Conservation (phyloP, 2,329 filamentous ascomycete species). For the Talaromyces sp. region DNA sequence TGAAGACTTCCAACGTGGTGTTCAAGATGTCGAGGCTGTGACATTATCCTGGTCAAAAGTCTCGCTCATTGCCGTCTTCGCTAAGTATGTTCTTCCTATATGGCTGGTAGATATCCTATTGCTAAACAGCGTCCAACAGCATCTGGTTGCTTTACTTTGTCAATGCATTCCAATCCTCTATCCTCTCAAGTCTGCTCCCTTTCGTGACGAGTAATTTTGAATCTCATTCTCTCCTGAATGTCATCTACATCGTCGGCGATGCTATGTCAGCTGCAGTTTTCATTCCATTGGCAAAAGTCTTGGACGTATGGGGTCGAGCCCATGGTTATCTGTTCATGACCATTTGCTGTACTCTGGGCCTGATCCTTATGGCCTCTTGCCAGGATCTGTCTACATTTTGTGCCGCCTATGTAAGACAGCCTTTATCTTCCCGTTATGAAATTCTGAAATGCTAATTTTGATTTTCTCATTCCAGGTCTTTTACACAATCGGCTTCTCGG, state of each 20-base stretch:
- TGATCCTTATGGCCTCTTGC: conserved; percentile 61
- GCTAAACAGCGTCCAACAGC: conserved; percentile 19
- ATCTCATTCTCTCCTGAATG: conserved; percentile 51
- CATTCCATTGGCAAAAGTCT: conserved; percentile 58
- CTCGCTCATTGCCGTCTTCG: conserved; percentile 43
- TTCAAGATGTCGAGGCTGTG: conserved; percentile 24
- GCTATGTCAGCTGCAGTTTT: conserved; percentile 55
- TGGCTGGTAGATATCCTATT: too few relatives aligned
- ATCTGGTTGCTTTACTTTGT: conserved; percentile 39
- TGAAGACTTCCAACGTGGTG: conserved; percentile 23
- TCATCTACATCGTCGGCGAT: conserved; percentile 51
- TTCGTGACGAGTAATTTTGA: conserved; percentile 51
- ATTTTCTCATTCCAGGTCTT: conserved; percentile 34
- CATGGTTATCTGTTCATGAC: conserved; percentile 52
- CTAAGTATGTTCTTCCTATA: conserved; percentile 36
- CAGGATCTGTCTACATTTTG: conserved; percentile 57
- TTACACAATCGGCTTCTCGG: conserved; percentile 55
- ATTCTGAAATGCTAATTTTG: not conserved
- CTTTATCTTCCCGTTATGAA: not conserved
- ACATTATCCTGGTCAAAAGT: conserved; percentile 37
- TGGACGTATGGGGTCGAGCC: conserved; percentile 59
- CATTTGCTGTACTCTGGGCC: conserved; percentile 39
- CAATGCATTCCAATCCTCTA: conserved; percentile 33
- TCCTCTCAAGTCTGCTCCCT: conserved; percentile 30
- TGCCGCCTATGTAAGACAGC: conserved; percentile 52